A percentile compares a stretch with the other conserved stretches of the same genome.
phyloP scores from a whole-genome alignment of 371 early-diverging fungal genomes.

The Mucor piriformis region DNA sequence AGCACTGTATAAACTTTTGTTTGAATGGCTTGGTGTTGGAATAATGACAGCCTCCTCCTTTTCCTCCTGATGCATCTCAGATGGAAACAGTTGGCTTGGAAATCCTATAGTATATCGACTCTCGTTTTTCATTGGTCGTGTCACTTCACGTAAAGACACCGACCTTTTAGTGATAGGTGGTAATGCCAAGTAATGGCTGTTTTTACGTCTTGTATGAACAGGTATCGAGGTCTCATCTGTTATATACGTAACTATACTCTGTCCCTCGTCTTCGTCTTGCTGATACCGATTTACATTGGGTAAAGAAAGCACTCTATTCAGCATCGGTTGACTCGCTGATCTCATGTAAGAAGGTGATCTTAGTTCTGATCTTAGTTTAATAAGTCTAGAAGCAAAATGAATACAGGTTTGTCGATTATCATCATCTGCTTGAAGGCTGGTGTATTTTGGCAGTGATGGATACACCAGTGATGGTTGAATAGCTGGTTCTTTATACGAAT shows the following conservation, averaged over 20 bases:
- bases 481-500: background rate
- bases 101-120: conserved; percentile 3
- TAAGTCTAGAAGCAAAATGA: conserved; percentile 17
- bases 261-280: conserved; percentile 12
- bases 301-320: conserved; percentile 6
- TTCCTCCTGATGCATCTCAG: background rate
- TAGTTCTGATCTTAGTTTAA: conserved; percentile 22
- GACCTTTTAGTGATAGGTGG: conserved; percentile 1
- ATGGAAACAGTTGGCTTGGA: conserved; percentile 14
- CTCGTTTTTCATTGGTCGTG: background rate
- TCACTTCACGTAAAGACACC: background rate
- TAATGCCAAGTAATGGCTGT: conserved; percentile 11
- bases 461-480: conserved; percentile 16
- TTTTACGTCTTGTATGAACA: background rate
- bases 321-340: background rate
- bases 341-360: conserved; percentile 18
- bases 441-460: conserved; percentile 15
- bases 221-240: conserved; percentile 4
- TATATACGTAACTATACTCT: conserved; percentile 1
- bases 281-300: background rate
- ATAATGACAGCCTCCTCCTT: background rate
- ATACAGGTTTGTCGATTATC: conserved; percentile 9
- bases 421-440: background rate
- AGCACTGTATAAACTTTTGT: conserved; percentile 5
- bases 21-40: background rate